These are phyloP conservation scores for Capsicum chinense DNA, from an alignment of 257 asterid genomes.

Conservation along the genomic window DNA sequence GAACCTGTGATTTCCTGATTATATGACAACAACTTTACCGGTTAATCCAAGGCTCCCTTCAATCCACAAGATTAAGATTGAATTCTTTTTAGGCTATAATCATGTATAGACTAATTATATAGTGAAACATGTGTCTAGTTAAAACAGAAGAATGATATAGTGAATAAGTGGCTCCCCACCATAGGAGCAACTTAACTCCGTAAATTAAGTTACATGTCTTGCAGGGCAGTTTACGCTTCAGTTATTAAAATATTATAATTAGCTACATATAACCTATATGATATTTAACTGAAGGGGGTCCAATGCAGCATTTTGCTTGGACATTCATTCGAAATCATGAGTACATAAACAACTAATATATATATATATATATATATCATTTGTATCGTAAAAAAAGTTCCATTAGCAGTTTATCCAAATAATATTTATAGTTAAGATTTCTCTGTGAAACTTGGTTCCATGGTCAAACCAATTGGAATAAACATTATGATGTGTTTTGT, in stretches of 20 bases:
- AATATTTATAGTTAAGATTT: too few species aligned
- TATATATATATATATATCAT: too few species aligned
- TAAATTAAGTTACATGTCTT: neutral
- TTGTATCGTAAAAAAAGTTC: too few species aligned
- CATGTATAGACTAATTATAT: too few species aligned
- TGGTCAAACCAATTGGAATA: neutral
- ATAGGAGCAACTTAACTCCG: slow-evolving; percentile 1
- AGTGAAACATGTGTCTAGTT: slow-evolving; percentile 24
- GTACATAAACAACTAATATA: neutral
- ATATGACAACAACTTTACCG: too few species aligned
- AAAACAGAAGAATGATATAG: slow-evolving; percentile 34
- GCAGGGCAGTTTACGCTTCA: neutral
- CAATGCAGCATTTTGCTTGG: neutral
- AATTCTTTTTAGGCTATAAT: too few species aligned
- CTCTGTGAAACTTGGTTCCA: too few species aligned
- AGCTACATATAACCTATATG: neutral
- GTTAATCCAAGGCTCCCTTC: too few species aligned
- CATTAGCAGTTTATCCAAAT: too few species aligned
- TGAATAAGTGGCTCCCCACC: slow-evolving; percentile 28
- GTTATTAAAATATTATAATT: neutral
- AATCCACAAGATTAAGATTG: too few species aligned
- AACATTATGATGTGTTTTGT: neutral
- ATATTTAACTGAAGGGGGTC: neutral
- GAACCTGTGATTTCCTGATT: too few species aligned
- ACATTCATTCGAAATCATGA: slow-evolving; percentile 18